These are phyloP conservation scores for Penicillium samsonianum DNA, from an alignment of 495 filamentous ascomycete genomes.

Conservation along the genomic window DNA sequence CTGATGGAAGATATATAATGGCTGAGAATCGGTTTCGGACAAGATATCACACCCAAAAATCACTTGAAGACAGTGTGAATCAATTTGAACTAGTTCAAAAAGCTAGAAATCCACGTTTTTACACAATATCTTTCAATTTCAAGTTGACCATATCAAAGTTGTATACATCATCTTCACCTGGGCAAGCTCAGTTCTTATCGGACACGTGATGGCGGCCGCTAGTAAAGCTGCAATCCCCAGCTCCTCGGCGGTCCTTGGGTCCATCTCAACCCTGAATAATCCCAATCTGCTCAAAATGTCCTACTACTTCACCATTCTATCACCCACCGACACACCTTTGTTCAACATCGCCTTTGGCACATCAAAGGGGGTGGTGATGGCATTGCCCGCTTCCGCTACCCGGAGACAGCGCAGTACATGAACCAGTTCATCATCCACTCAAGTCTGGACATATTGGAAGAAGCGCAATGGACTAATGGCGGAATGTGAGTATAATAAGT, in stretches of 20 bases:
- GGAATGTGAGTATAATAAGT: slow-evolving; percentile 61
- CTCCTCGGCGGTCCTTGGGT: slow-evolving; percentile 3
- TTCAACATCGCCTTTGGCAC: slow-evolving; percentile 97
- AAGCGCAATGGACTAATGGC: slow-evolving; percentile 84
- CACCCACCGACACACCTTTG: slow-evolving; percentile 88
- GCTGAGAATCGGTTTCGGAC: background rate
- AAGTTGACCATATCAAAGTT: slow-evolving; percentile 5
- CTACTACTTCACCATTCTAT: slow-evolving; percentile 95
- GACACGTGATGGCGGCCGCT: slow-evolving; percentile 18
- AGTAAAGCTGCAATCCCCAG: slow-evolving; percentile 9
- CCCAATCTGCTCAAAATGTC: slow-evolving; percentile 61
- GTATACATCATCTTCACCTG: background rate
- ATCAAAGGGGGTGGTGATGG: slow-evolving; percentile 92
- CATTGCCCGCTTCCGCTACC: slow-evolving; percentile 73
- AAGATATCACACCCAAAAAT: background rate
- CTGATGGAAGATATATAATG: background rate
- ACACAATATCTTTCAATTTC: background rate
- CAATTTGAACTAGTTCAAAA: background rate
- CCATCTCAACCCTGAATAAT: slow-evolving; percentile 15
- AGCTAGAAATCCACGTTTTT: background rate
- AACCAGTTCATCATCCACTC: slow-evolving; percentile 97
- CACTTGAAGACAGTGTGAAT: background rate
- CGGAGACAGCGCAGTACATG: slow-evolving; percentile 81
- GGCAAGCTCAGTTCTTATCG: slow-evolving; percentile 19
- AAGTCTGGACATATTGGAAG: slow-evolving; percentile 89